Evolutionary conservation across 768 basidiomycete species (phyloP).

Genomic region (Tremella mesenterica): DNA sequence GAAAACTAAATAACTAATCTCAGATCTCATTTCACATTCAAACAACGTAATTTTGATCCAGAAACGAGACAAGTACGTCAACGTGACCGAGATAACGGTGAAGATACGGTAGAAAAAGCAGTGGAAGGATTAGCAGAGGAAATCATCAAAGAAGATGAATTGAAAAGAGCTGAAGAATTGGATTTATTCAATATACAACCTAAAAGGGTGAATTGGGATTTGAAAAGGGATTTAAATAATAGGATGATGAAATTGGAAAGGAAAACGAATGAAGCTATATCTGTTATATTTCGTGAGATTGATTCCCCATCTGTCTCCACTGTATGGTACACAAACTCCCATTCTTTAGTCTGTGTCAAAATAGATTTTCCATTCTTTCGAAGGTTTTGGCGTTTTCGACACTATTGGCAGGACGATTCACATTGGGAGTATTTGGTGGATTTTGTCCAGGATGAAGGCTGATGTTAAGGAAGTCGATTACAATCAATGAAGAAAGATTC

Average conservation of each 20-base stretch:
- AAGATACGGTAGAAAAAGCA: slow-evolving; percentile 74
- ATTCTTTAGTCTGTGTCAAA: background rate
- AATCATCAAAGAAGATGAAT: slow-evolving; percentile 80
- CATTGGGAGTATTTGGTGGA: too few relatives aligned
- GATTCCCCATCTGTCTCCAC: background rate
- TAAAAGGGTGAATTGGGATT: slow-evolving; percentile 68
- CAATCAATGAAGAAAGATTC: slow-evolving; percentile 35
- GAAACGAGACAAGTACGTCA: slow-evolving; percentile 50
- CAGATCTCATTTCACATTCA: slow-evolving; percentile 40
- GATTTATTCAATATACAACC: slow-evolving; percentile 56
- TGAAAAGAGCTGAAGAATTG: slow-evolving; percentile 73
- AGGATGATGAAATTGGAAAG: slow-evolving; percentile 69
- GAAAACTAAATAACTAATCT: background rate
- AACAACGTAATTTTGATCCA: slow-evolving; percentile 77
- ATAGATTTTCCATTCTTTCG: background rate
- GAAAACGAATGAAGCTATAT: slow-evolving; percentile 83
- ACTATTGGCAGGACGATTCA: too few relatives aligned
- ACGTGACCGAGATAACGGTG: slow-evolving; percentile 51
- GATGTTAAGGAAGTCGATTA: slow-evolving; percentile 34
- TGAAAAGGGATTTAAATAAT: slow-evolving; percentile 73
- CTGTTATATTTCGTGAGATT: slow-evolving; percentile 76
- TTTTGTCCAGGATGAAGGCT: background rate
- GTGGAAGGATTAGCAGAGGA: slow-evolving; percentile 73
- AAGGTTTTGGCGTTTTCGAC: background rate
- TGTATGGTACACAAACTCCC: background rate